Base-by-base conservation (phyloP, 768 basidiomycete species). In the Thelephora aurantiotincta region DNA sequence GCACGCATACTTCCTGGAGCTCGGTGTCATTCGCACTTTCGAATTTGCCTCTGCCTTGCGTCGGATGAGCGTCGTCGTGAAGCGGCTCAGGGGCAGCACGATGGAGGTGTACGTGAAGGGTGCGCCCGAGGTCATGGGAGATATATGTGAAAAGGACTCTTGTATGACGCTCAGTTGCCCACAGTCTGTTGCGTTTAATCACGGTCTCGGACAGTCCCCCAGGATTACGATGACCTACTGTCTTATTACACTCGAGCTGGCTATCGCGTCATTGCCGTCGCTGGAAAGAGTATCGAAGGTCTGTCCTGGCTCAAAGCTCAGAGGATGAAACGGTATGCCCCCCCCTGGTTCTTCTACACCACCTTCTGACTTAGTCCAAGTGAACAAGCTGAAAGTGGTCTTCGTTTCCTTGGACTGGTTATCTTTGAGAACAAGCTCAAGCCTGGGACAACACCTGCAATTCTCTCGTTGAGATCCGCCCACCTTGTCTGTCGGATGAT, bases 41-140 rank as follows among this genome's bases (percentile, higher is more conserved):
- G 96, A 99, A 58, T 99, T 99, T 58, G 88, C 94, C 2, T 96
- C 94, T 6, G 71, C 85, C 3, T 71, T 98, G 18, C 76, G 96
- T 22, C 70, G 96, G 45, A 99, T 99, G 94, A 96, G 93, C 52
- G 96, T 99, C 22, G 78, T 99, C 46, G 94, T 97, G 56, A 99
- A 97, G 63, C 74, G 90, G 45, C 73, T 99, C 46, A 96, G 85
- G 62, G 93, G 93, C 54, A 77, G 65, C 46, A 90, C 86, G 61
- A 97, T 99, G 91, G 96, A 99, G 60, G 73, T 97, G 11, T 98
- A 98, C 59, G 92, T 93, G 56, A 99, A 99, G 60, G 96, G 96
- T n/a, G 96, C 96, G 1, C 96, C 96, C 0, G 96, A 99, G 63
- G 90, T 97, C 48, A 98, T 99, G 93, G 62, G 66, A 6, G 92